Percentiles rank a stretch among this genome's conserved stretches.
These are phyloP conservation scores for Hevea brasiliensis DNA, from an alignment of 345 rosid genomes.

Conservation along the genomic window DNA sequence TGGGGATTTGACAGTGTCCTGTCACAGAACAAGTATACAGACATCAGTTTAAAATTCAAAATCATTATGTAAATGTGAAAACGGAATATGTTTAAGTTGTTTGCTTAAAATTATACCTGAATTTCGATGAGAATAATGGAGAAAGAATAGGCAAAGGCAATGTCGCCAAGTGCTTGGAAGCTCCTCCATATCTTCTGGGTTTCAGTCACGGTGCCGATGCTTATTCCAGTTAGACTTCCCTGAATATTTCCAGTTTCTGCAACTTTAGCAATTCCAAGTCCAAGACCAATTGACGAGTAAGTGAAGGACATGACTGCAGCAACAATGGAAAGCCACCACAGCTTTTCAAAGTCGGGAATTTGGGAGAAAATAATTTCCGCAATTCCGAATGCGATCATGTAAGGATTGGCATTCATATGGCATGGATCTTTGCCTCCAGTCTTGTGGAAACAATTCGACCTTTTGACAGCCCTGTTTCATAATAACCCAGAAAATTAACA, in stretches of 20 bases:
- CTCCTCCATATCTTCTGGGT: conserved; percentile 78
- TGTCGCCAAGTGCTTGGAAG: conserved; percentile 89
- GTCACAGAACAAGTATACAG: conserved; percentile 6
- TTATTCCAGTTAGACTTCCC: conserved; percentile 83
- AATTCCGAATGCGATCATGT: conserved; percentile 70
- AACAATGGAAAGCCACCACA: conserved; percentile 87
- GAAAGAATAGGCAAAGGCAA: conserved; percentile 90
- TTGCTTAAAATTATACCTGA: conserved; percentile 43
- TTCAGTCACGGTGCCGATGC: conserved; percentile 50
- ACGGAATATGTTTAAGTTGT: too few species aligned
- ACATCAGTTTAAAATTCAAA: background rate
- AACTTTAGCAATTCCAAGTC: conserved; percentile 76
- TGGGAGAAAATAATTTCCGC: conserved; percentile 61
- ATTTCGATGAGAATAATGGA: conserved; percentile 83
- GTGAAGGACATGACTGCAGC: conserved; percentile 97
- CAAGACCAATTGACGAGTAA: conserved; percentile 85
- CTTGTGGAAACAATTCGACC: conserved; percentile 56
- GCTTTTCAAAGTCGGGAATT: conserved; percentile 78
- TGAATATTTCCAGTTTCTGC: conserved; percentile 50
- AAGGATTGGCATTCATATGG: conserved; percentile 48
- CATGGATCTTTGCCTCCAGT: conserved; percentile 48
- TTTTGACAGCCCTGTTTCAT: conserved; percentile 56
- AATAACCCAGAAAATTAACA: background rate
- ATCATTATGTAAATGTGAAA: background rate
- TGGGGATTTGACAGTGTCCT: conserved; percentile 67